phyloP scores from a whole-genome alignment of 768 basidiomycete genomes.

The Hygrophoropsis aurantiaca region DNA sequence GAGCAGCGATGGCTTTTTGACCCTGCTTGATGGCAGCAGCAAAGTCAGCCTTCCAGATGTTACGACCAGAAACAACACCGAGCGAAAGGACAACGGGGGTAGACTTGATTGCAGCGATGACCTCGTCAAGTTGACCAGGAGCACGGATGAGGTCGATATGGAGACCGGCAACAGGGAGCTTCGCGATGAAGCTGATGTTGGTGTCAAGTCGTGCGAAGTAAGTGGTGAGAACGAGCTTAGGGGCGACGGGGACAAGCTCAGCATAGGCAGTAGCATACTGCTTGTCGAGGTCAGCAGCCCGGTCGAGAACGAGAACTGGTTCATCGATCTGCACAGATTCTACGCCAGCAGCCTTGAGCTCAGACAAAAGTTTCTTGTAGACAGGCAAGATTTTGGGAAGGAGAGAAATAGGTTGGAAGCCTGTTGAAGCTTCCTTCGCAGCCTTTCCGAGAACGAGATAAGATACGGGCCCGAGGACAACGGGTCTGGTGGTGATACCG shows the following conservation, averaged over 20 bases:
- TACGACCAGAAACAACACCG: conserved; percentile 95
- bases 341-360: conserved; percentile 91
- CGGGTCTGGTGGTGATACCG: conserved; percentile 91
- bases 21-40: conserved; percentile 75
- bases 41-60: conserved; percentile 99
- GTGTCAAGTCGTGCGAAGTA: conserved; percentile 96
- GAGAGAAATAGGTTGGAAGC: conserved; percentile 90
- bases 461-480: conserved; percentile 92
- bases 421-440: conserved; percentile 74
- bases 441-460: conserved; percentile 94
- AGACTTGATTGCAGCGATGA: conserved; percentile 79
- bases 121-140: conserved; percentile 81
- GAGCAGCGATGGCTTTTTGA: conserved; percentile 79
- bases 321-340: conserved; percentile 97
- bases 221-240: conserved; percentile 92
- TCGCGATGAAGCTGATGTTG: conserved; percentile 84
- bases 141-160: conserved; percentile 98
- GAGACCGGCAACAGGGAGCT: conserved; percentile 90
- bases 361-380: conserved; percentile 85
- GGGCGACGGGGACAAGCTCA: conserved; percentile 77
- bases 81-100: conserved; percentile 84
- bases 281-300: conserved; percentile 70
- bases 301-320: conserved; percentile 92
- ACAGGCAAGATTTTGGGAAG: conserved; percentile 87
- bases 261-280: conserved; percentile 81